Evolutionary conservation across 2,329 filamentous ascomycete species (phyloP).

Genomic region (Ophiostoma piceae): DNA sequence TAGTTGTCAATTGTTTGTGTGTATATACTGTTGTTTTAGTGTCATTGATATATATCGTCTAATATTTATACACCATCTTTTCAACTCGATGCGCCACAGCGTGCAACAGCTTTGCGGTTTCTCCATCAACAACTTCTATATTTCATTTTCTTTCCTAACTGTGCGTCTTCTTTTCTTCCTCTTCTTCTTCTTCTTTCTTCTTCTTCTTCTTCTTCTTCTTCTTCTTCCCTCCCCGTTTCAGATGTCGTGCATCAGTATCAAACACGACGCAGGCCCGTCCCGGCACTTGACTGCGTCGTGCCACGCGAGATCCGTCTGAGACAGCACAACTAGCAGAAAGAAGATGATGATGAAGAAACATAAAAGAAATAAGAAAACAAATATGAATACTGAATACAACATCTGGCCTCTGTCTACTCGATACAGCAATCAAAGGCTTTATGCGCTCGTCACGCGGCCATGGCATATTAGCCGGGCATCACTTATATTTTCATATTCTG

Average conservation of each 20-base stretch:
- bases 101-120: not conserved
- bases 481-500: not conserved
- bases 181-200: not conserved
- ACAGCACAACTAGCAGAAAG: not conserved
- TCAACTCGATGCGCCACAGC: not conserved
- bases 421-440: not conserved
- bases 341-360: not conserved
- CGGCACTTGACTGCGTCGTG: conserved; percentile 7
- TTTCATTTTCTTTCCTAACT: not conserved
- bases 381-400: too few species aligned
- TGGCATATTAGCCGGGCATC: not conserved
- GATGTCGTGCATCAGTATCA: not conserved
- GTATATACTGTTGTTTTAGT: not conserved
- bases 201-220: not conserved
- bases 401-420: not conserved
- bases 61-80: not conserved
- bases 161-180: not conserved
- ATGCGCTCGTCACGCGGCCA: not conserved
- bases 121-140: too few species aligned
- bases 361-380: too few species aligned
- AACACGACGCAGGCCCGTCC: conserved; percentile 9
- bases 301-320: not conserved
- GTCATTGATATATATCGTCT: not conserved
- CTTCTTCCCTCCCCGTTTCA: not conserved
- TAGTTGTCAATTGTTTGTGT: not conserved